Base-by-base conservation (phyloP, 1,139 yeast genomes). In the Kurtzmaniella quercitrusa region DNA sequence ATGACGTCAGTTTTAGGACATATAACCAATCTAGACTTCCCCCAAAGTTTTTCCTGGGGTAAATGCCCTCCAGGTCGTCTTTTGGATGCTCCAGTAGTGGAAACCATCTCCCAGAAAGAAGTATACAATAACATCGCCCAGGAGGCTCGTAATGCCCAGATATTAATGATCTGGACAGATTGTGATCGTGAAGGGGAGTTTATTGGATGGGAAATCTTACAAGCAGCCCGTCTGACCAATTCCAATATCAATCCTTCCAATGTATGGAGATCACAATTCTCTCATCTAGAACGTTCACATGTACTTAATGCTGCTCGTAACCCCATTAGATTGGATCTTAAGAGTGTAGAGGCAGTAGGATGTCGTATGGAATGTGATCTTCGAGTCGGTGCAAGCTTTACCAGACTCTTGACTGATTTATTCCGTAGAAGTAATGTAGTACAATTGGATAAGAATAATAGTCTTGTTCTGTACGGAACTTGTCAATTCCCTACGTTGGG, bases 151-250 rank as follows among this genome's bases (percentile, higher is more conserved):
- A 58, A 54, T 25, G 78, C 87, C 4, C 75, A 80, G 42, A 68
- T 70, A 41, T 66, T 94, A 49, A 87, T 88, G 85, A 89, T 94
- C 9, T 94, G 98, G 98, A 94, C 98, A 1, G 99, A 94, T 73
- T 93, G 98, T 65, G 99, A 94, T 70, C 73, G 98, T 37, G 99
- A 94, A 59, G 99, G 99, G 1, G 99, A 94, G 62, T 85, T 84
- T 59, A 94, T 94, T 48, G 99, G 98, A 0, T 81, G 78, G 70
- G 98, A 93, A 58, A 79, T 94, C 19, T 73, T 77, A 41, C 73
- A 79, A 45, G 85, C 84, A 3, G 97, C 96, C 0, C 60, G 63
- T 40, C 68, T 68, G 50, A 75, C 75, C 1, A 90, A 88, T 58
- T 56, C 66, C 1, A 51, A 63, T 1, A 56, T 88, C 27, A 65